Base-by-base conservation (phyloP, 2,329 filamentous ascomycete species). In the Epichloe sibirici region DNA sequence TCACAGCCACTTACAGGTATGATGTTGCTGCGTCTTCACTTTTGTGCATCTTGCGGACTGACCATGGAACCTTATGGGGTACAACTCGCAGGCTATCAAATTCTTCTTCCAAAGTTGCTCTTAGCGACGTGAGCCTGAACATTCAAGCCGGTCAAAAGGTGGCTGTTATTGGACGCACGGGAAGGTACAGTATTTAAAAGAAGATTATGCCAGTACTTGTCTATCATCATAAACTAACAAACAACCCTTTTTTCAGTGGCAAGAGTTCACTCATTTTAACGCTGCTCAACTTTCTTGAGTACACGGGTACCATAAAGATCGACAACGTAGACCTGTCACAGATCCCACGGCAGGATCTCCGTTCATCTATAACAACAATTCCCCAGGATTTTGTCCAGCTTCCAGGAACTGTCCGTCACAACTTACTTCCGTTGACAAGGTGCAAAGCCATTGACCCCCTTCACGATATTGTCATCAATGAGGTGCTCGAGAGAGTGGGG, bases 361-460 rank as follows among this genome's bases (percentile, higher is more conserved):
- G 65, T 2, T 59, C 61, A 1, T 61, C 57, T n/a, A 64, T 69
- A 17, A 57, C 65, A 5, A 59, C 60, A 0, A 53, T 67, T 1
- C 51, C 65, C 0, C 66, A 68, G 39, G 66, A 67, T 12, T 53
- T 60, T 1, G 48, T 58, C 5, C 45, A 53, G 28, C 49, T 58
- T 2, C 50, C 51, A 13, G 56, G 57, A 6, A 53, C 54, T 3
- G 31, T 57, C 3, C 52, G 55, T 4, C 8, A 31, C 45, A 47
- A 47, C 34, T 25, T 47, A 8, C 11, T 35, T 17, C 25, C 13
- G 11, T 21, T 21, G 13, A 47, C 17, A 21, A 21, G 17, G 17
- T 21, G 17, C 17, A 21, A 21, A 21, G 17, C 17, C 17, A 21
- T 21, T 21, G 17, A 21, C 17, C 17, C 17, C 45, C 11, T 17